A percentile compares a stretch with the other conserved stretches of the same genome.
These are phyloP conservation scores for Phytophthora rubi DNA, from an alignment of 352 stramenopile species.

Conservation along the genomic window DNA sequence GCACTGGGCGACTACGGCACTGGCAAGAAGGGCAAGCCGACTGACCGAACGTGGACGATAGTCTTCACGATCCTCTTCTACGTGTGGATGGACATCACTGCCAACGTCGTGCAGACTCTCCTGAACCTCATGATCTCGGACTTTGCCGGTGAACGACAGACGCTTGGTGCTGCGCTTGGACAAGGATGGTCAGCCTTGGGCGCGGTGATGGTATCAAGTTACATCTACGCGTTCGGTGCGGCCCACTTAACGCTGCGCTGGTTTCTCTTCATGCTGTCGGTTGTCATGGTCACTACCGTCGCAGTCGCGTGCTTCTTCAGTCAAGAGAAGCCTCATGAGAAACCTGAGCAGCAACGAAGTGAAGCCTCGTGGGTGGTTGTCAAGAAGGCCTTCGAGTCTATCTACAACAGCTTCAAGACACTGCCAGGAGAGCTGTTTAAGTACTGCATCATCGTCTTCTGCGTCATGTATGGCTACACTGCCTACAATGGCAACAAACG, in stretches of 20 bases:
- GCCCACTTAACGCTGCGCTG: conserved; percentile 32
- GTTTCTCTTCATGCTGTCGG: conserved; percentile 37
- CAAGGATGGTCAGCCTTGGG: conserved; percentile 30
- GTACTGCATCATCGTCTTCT: conserved; percentile 57
- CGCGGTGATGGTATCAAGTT: conserved; percentile 26
- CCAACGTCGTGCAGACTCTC: conserved; percentile 32
- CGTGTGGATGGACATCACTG: conserved; percentile 38
- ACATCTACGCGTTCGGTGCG: conserved; percentile 34
- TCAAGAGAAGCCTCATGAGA: conserved; percentile 20
- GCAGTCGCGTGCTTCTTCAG: conserved; percentile 23
- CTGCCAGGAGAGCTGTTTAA: conserved; percentile 45
- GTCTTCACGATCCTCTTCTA: conserved; percentile 40
- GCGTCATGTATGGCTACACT: conserved; percentile 52
- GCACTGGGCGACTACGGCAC: conserved; percentile 25
- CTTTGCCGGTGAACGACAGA: conserved; percentile 33
- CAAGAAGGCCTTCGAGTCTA: conserved; percentile 26
- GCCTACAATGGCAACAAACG: conserved; percentile 61
- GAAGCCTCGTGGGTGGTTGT: conserved; percentile 15
- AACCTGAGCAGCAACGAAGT: conserved; percentile 15
- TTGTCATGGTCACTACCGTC: conserved; percentile 24
- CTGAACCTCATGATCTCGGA: conserved; percentile 31
- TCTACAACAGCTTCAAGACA: conserved; percentile 46
- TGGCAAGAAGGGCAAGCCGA: conserved; percentile 31
- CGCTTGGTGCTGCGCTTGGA: conserved; percentile 24
- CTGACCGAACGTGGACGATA: conserved; percentile 29